Conservation (phyloP, 257 asterid genomes). For the Handroanthus guayacan region DNA sequence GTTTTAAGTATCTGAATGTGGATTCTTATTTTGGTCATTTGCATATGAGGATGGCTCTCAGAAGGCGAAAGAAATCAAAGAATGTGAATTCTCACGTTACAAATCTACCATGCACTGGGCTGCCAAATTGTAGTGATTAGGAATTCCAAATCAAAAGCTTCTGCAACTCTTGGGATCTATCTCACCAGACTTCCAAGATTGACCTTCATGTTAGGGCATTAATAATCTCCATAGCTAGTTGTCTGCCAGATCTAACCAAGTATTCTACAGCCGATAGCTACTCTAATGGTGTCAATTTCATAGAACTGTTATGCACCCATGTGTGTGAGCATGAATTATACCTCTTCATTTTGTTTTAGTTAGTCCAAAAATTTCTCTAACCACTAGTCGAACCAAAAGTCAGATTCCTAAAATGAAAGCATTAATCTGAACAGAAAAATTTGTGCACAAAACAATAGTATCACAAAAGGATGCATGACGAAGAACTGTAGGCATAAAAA, state of each 20-base stretch:
- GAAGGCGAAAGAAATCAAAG: background rate
- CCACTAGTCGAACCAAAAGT: background rate
- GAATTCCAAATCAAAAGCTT: conserved; percentile 2
- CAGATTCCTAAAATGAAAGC: conserved; percentile 9
- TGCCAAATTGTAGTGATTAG: background rate
- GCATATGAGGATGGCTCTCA: background rate
- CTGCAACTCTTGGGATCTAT: conserved; percentile 18
- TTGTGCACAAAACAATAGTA: background rate
- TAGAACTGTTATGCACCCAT: background rate
- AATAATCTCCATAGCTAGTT: background rate
- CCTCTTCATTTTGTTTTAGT: background rate
- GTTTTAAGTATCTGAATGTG: background rate
- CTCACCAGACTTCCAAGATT: conserved; percentile 1
- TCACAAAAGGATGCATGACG: background rate
- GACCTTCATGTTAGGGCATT: background rate
- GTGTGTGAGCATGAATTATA: background rate
- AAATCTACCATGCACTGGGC: background rate
- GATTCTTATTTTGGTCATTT: background rate
- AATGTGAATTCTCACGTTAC: background rate
- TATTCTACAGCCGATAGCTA: conserved; percentile 5
- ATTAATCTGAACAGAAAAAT: background rate
- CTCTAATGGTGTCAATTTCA: background rate
- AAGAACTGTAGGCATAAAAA: conserved; percentile 9
- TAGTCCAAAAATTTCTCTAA: conserved; percentile 4
- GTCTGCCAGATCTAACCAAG: background rate